Evolutionary conservation across 176 grass and related monocot species (phyloP).

Genomic region (Tuctoria greenei): DNA sequence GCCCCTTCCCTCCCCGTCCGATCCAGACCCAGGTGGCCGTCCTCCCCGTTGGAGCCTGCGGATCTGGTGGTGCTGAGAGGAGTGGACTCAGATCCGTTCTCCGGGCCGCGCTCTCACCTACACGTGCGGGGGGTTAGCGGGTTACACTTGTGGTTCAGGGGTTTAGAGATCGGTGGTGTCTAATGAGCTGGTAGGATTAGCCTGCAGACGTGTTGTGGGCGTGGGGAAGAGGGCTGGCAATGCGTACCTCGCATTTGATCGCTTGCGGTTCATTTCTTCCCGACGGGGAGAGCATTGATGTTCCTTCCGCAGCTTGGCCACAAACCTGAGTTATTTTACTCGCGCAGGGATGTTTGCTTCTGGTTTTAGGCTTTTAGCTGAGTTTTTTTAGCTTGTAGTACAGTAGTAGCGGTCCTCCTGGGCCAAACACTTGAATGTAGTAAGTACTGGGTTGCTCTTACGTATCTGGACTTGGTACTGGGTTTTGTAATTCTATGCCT

Average conservation of each 20-base stretch:
- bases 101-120: background rate
- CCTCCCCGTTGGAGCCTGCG: background rate
- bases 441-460: background rate
- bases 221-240: background rate
- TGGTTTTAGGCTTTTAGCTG: background rate
- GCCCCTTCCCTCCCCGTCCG: background rate
- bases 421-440: background rate
- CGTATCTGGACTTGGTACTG: background rate
- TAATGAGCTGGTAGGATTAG: background rate
- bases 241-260: background rate
- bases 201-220: background rate
- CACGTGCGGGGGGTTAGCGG: background rate
- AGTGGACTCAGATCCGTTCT: conserved; percentile 35
- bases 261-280: background rate
- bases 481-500: background rate
- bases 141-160: conserved; percentile 32
- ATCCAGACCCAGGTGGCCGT: conserved; percentile 23
- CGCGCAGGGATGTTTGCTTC: background rate
- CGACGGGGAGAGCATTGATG: background rate
- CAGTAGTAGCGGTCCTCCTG: background rate
- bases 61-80: conserved; percentile 25
- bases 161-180: conserved; percentile 30
- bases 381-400: background rate
- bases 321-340: background rate
- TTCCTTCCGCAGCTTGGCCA: background rate